Percentiles rank a stretch among this genome's conserved stretches.
Evolutionary conservation across 768 basidiomycete genomes (phyloP).

Genomic region (Dictyophora rubrovolvata): DNA sequence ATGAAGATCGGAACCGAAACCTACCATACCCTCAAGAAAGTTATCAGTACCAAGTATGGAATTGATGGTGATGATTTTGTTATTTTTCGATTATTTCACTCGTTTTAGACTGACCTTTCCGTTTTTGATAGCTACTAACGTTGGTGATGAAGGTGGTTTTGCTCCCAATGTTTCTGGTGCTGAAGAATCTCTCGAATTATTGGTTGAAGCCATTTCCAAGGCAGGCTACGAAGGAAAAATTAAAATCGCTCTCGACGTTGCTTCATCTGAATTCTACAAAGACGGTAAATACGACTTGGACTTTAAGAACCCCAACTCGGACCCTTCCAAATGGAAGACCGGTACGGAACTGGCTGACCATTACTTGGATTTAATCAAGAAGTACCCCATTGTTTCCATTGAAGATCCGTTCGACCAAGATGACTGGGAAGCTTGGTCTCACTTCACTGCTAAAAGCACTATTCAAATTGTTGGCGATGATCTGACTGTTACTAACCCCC

Average conservation of each 20-base stretch:
- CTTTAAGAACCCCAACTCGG: slow-evolving; percentile 99
- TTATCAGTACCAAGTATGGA: slow-evolving; percentile 97
- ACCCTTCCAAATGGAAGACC: slow-evolving; percentile 91
- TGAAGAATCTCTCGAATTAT: slow-evolving; percentile 93
- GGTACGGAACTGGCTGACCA: slow-evolving; percentile 88
- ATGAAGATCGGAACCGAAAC: slow-evolving; percentile 99
- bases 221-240: slow-evolving; percentile 98
- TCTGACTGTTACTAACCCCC: slow-evolving; percentile 94
- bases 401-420: slow-evolving; percentile 99
- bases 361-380: slow-evolving; percentile 76
- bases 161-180: slow-evolving; percentile 97
- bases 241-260: slow-evolving; percentile 97
- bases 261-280: slow-evolving; percentile 99
- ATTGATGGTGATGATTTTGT: slow-evolving; percentile 68
- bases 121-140: slow-evolving; percentile 71
- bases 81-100: neutral
- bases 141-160: slow-evolving; percentile 99
- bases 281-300: slow-evolving; percentile 98
- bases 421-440: slow-evolving; percentile 96
- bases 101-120: neutral
- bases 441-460: slow-evolving; percentile 70
- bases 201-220: slow-evolving; percentile 93
- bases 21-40: slow-evolving; percentile 97
- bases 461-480: slow-evolving; percentile 96
- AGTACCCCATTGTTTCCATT: slow-evolving; percentile 93